A percentile compares a stretch with the other conserved stretches of the same genome.
These are phyloP conservation scores for Blumeria graminis DNA, from an alignment of 2,329 filamentous ascomycete genomes.

Conservation along the genomic window DNA sequence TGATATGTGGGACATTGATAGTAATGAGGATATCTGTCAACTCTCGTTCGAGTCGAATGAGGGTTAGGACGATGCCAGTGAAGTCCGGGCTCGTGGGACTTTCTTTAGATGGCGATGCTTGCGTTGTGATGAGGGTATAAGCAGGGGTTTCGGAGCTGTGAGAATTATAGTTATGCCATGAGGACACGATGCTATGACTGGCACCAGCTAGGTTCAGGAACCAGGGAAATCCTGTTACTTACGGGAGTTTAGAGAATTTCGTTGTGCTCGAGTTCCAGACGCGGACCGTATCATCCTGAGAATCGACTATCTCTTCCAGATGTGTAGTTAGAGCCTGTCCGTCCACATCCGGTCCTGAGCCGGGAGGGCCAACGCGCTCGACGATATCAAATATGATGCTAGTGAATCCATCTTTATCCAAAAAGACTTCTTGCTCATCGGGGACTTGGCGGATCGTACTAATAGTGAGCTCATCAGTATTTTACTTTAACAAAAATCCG, in stretches of 20 bases:
- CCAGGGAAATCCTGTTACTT: conserved; percentile 3
- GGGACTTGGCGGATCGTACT: conserved; percentile 54
- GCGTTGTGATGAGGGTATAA: conserved; percentile 46
- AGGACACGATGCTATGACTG: background rate
- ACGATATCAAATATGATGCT: conserved; percentile 80
- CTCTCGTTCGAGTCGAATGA: conserved; percentile 52
- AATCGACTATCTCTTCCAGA: conserved; percentile 42
- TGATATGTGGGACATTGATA: conserved; percentile 69
- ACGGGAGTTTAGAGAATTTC: conserved; percentile 27
- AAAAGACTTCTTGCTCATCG: conserved; percentile 79
- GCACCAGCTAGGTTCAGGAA: background rate
- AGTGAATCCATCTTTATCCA: conserved; percentile 62
- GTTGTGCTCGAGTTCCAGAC: conserved; percentile 42
- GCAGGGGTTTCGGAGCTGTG: conserved; percentile 28
- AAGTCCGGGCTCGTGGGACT: conserved; percentile 23
- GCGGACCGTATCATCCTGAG: conserved; percentile 36
- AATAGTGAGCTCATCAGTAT: conserved; percentile 5
- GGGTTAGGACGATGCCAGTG: conserved; percentile 51
- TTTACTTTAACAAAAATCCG: conserved; percentile 1
- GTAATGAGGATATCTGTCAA: conserved; percentile 64
- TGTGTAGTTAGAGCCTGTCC: conserved; percentile 46
- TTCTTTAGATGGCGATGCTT: conserved; percentile 21
- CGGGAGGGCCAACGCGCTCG: conserved; percentile 42
- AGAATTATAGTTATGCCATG: conserved; percentile 6
- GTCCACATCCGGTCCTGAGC: conserved; percentile 33